Conservation (phyloP, 2,329 filamentous ascomycete genomes). For the Cladophialophora exuberans region DNA sequence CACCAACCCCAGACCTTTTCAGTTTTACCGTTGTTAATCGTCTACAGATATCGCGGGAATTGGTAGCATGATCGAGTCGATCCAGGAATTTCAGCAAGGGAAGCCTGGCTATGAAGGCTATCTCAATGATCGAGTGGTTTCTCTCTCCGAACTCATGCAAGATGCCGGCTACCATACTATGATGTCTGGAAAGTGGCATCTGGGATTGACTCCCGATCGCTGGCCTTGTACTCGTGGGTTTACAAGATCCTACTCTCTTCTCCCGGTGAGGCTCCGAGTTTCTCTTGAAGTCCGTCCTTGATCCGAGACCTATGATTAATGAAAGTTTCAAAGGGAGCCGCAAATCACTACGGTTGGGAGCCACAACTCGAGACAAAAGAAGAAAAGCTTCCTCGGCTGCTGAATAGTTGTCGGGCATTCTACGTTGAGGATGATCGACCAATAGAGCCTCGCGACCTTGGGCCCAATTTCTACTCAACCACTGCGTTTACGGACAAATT, state of each 20-base stretch:
- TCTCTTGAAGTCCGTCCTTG: no score
- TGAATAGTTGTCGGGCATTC: background rate
- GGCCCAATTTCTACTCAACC: background rate
- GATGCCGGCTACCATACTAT: conserved; percentile 40
- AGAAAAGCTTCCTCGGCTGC: background rate
- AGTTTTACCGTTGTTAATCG: conserved; percentile 5
- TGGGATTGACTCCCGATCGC: conserved; percentile 36
- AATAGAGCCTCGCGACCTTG: background rate
- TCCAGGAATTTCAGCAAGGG: conserved; percentile 22
- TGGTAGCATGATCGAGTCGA: conserved; percentile 36
- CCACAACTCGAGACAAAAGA: conserved; percentile 20
- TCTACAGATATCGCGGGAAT: conserved; percentile 39
- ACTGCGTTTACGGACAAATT: background rate
- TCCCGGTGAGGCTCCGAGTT: background rate
- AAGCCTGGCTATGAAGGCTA: conserved; percentile 36
- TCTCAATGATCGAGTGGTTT: conserved; percentile 32
- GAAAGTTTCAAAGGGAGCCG: no score
- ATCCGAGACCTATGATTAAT: no score
- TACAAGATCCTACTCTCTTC: conserved; percentile 34
- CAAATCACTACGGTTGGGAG: conserved; percentile 43
- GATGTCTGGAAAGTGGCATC: conserved; percentile 44
- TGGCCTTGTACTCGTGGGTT: conserved; percentile 37
- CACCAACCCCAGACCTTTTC: background rate
- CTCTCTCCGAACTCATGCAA: conserved; percentile 39
- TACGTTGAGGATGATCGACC: background rate